These are phyloP conservation scores for Xylaria sp. DNA, from an alignment of 495 filamentous ascomycete genomes.

Conservation along the genomic window DNA sequence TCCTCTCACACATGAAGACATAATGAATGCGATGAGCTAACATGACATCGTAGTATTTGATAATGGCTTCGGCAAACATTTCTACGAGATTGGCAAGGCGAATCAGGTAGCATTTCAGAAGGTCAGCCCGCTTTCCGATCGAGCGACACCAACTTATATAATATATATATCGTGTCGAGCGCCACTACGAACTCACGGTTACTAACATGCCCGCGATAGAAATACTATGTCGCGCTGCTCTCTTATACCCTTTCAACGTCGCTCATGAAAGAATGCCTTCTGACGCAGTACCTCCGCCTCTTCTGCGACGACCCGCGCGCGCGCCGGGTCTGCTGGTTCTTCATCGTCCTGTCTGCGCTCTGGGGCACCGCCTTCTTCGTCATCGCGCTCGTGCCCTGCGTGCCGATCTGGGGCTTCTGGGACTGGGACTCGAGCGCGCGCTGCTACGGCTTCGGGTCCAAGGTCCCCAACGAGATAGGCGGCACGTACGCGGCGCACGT, in stretches of 20 bases:
- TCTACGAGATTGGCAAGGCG: slow-evolving; percentile 25
- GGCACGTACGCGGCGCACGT: slow-evolving; percentile 38
- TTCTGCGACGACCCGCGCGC: slow-evolving; percentile 29
- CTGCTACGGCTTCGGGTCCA: slow-evolving; percentile 44
- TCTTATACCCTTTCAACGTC: slow-evolving; percentile 41
- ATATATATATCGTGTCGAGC: neutral
- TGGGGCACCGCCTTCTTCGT: slow-evolving; percentile 41
- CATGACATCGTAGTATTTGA: slow-evolving; percentile 33
- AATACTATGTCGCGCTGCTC: slow-evolving; percentile 37
- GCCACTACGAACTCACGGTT: neutral
- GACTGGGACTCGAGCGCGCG: slow-evolving; percentile 25
- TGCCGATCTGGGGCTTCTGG: slow-evolving; percentile 42
- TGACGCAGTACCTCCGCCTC: slow-evolving; percentile 42
- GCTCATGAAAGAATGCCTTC: slow-evolving; percentile 38
- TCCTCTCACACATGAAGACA: neutral
- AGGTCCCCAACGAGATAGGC: slow-evolving; percentile 29
- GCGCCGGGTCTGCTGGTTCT: slow-evolving; percentile 35
- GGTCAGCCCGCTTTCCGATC: slow-evolving; percentile 22
- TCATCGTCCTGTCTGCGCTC: slow-evolving; percentile 31
- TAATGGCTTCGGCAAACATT: slow-evolving; percentile 42
- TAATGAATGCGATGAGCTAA: slow-evolving; percentile 18
- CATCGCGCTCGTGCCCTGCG: slow-evolving; percentile 39
- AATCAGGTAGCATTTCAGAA: slow-evolving; percentile 36
- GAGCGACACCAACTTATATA: neutral
- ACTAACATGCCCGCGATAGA: slow-evolving; percentile 27